These are phyloP conservation scores for Grigorovia yakushimaensis DNA, from an alignment of 805 yeast genomes.

Conservation along the genomic window DNA sequence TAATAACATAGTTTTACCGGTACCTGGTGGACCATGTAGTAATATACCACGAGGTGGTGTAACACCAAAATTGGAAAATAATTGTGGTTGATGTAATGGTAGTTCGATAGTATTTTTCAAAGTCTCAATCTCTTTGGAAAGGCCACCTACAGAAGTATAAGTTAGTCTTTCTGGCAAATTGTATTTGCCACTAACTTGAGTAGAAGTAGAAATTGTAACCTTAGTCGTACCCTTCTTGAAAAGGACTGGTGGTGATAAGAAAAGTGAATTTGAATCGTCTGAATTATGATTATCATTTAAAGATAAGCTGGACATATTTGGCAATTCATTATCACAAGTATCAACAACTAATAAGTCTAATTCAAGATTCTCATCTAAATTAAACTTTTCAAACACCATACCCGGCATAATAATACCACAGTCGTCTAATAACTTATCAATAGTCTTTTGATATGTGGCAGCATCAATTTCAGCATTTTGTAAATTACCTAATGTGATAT, in stretches of 20 bases:
- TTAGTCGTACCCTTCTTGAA: conserved; percentile 32
- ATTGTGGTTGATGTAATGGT: conserved; percentile 68
- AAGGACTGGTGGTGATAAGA: conserved; percentile 40
- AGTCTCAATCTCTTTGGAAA: conserved; percentile 48
- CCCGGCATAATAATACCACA: conserved; percentile 57
- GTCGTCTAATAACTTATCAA: conserved; percentile 40
- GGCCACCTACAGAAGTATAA: conserved; percentile 69
- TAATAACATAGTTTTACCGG: conserved; percentile 87
- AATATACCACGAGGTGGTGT: conserved; percentile 91
- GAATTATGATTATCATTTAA: conserved; percentile 5
- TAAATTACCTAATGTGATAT: conserved; percentile 28
- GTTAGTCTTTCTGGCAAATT: conserved; percentile 34
- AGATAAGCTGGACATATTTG: conserved; percentile 32
- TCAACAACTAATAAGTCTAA: conserved; percentile 17
- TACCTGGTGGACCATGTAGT: conserved; percentile 94
- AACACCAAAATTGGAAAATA: conserved; percentile 78
- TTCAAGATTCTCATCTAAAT: conserved; percentile 7
- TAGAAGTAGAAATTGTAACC: conserved; percentile 16
- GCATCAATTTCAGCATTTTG: conserved; percentile 15
- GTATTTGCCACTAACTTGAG: conserved; percentile 32
- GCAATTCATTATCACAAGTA: conserved; percentile 27
- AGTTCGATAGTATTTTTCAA: conserved; percentile 63
- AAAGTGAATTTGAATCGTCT: conserved; percentile 11
- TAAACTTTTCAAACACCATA: conserved; percentile 27
- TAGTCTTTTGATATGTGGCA: conserved; percentile 19